These are phyloP conservation scores for Pseudocohnilembus persalinus DNA, from an alignment of 169 alveolate species.

Conservation along the genomic window DNA sequence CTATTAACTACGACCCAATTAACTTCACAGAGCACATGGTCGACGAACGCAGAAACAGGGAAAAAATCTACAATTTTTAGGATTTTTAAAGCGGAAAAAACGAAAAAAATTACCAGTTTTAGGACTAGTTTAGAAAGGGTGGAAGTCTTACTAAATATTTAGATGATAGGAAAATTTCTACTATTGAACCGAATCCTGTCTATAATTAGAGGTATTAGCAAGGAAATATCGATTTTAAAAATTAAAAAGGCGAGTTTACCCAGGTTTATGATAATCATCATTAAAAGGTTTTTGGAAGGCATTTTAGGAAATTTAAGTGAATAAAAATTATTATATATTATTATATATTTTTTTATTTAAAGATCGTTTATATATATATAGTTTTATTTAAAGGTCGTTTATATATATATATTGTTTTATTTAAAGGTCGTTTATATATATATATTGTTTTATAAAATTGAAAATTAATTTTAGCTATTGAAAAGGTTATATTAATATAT, in stretches of 20 bases:
- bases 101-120: background rate
- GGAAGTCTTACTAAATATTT: background rate
- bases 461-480: too few relatives aligned
- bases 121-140: background rate
- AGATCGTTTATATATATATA: too few relatives aligned
- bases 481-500: too few relatives aligned
- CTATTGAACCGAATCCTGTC: background rate
- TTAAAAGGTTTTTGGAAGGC: background rate
- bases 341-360: too few relatives aligned
- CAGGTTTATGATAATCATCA: background rate
- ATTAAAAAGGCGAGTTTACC: background rate
- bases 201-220: too few relatives aligned
- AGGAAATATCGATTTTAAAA: background rate
- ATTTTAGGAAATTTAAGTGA: background rate
- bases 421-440: too few relatives aligned
- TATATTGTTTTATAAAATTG: too few relatives aligned
- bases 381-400: too few relatives aligned
- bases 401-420: too few relatives aligned
- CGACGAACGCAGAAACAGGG: background rate
- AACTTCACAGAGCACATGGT: background rate
- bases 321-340: too few relatives aligned
- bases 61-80: too few relatives aligned
- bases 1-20: background rate
- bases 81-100: background rate
- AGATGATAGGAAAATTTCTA: background rate